Conservation (phyloP, 495 filamentous ascomycete species). For the Neurospora sublineolata region DNA sequence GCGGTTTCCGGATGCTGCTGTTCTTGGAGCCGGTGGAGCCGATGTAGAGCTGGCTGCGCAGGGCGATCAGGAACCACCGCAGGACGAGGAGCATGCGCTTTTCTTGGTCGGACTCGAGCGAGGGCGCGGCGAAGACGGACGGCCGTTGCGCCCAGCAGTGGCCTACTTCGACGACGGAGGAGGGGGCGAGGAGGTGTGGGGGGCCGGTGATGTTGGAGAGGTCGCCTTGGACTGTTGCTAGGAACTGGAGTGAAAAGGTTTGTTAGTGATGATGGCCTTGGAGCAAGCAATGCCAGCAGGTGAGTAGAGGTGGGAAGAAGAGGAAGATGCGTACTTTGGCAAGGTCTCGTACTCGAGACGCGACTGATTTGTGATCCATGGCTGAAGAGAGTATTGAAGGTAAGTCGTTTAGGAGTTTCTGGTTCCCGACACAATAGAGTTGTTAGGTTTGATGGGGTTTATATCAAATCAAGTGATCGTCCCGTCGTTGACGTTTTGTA, state of each 20-base stretch:
- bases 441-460: neutral
- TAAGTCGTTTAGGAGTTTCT: neutral
- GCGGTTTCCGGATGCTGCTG: slow-evolving; percentile 54
- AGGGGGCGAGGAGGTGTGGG: slow-evolving; percentile 70
- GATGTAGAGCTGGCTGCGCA: slow-evolving; percentile 62
- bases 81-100: slow-evolving; percentile 67
- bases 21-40: slow-evolving; percentile 7
- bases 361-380: slow-evolving; percentile 10
- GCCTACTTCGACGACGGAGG: slow-evolving; percentile 72
- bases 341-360: slow-evolving; percentile 10
- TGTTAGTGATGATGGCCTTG: slow-evolving; percentile 3
- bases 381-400: neutral
- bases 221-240: slow-evolving; percentile 77
- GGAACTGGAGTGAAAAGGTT: slow-evolving; percentile 40
- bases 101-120: slow-evolving; percentile 54
- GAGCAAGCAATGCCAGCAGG: neutral
- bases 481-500: neutral
- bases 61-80: slow-evolving; percentile 73
- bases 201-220: slow-evolving; percentile 77
- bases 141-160: slow-evolving; percentile 84
- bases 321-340: slow-evolving; percentile 5
- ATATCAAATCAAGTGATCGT: neutral
- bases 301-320: neutral
- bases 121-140: slow-evolving; percentile 66
- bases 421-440: neutral